phyloP scores from a whole-genome alignment of 2,329 filamentous ascomycete species.

The Clonostachys solani region DNA sequence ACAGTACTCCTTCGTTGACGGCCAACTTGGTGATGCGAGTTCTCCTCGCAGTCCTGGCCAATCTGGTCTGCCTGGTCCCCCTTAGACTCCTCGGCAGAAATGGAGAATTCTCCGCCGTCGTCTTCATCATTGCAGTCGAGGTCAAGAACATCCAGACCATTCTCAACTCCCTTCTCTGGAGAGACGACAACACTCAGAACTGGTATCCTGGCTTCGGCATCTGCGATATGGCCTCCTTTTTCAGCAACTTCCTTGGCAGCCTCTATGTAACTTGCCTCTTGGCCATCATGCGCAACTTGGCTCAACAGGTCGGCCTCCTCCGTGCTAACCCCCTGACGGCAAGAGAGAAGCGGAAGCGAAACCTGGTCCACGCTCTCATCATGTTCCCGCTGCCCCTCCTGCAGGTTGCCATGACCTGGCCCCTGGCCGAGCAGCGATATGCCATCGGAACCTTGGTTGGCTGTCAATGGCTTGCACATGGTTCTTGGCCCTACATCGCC shows the following conservation, averaged over 20 bases:
- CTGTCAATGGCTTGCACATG: conserved; percentile 37
- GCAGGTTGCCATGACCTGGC: conserved; percentile 42
- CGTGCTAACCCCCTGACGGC: conserved; percentile 31
- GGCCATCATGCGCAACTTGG: conserved; percentile 49
- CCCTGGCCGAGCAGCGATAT: conserved; percentile 42
- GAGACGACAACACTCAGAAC: conserved; percentile 37
- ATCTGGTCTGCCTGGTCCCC: conserved; percentile 44
- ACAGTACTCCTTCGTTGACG: conserved; percentile 20
- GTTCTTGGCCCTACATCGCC: conserved; percentile 41
- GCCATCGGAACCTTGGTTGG: conserved; percentile 43
- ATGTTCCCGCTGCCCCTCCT: conserved; percentile 50
- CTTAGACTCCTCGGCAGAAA: conserved; percentile 44
- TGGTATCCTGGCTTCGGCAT: conserved; percentile 50
- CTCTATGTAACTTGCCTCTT: conserved; percentile 47
- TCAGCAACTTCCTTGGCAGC: conserved; percentile 39
- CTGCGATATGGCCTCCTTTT: conserved; percentile 47
- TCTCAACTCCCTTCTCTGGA: conserved; percentile 50
- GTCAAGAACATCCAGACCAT: conserved; percentile 43
- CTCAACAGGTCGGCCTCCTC: conserved; percentile 41
- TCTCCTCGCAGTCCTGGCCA: conserved; percentile 36
- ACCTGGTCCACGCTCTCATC: conserved; percentile 43
- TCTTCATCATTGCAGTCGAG: conserved; percentile 41
- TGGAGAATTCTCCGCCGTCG: conserved; percentile 47
- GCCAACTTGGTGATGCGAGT: conserved; percentile 47
- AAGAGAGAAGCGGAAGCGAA: conserved; percentile 34